Evolutionary conservation across 495 filamentous ascomycete genomes (phyloP).

Genomic region (Coniosporium apollinis): DNA sequence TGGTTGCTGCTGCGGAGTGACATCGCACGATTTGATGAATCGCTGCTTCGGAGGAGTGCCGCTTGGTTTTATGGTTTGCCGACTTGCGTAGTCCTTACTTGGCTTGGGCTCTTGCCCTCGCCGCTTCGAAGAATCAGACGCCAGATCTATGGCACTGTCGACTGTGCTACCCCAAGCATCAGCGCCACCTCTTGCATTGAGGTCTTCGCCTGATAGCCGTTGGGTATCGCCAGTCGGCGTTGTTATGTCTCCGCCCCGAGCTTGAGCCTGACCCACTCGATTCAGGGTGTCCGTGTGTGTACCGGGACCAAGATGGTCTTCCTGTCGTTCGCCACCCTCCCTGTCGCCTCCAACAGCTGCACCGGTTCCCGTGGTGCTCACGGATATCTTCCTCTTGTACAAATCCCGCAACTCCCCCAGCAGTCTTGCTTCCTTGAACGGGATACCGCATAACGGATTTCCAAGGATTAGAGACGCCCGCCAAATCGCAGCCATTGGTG

Average conservation of each 20-base stretch:
- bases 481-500: slow-evolving; percentile 6
- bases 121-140: neutral
- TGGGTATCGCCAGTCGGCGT: neutral
- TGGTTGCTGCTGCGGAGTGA: neutral
- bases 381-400: slow-evolving; percentile 1
- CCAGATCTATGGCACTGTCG: neutral
- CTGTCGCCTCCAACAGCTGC: neutral
- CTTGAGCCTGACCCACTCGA: neutral
- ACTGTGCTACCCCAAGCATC: neutral
- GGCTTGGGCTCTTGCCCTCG: neutral
- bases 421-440: slow-evolving; percentile 1
- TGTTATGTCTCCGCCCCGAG: neutral
- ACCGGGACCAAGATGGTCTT: neutral
- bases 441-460: neutral
- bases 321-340: neutral
- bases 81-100: neutral
- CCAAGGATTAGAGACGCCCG: slow-evolving; percentile 6
- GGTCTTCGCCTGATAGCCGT: neutral
- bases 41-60: neutral
- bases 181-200: neutral
- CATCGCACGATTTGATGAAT: slow-evolving; percentile 1
- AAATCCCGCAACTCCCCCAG: slow-evolving; percentile 3
- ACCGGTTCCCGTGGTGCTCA: neutral
- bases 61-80: neutral
- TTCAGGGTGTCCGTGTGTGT: neutral